Evolutionary conservation across 345 rosid species (phyloP), one percentile per base, ranked within the genome.

Genomic region (Hevea brasiliensis): DNA sequence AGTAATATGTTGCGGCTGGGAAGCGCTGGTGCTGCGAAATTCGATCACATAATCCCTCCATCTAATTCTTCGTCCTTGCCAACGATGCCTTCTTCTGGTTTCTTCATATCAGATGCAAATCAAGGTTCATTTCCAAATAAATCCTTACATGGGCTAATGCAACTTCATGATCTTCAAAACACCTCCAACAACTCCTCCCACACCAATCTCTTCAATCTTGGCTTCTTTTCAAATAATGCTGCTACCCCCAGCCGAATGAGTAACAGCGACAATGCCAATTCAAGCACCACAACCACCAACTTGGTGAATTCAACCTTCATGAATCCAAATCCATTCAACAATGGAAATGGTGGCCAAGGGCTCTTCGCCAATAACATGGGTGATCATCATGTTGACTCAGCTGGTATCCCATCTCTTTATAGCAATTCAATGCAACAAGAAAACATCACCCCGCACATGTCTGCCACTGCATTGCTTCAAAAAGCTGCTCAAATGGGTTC

Each of bases 401-500:
- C 60, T 7, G 41, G 48, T 1, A 35, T 74, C 4, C 35, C 71
- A 23, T 29, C 71, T 21, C 48, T 66, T 27, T 74, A 27, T 35
- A 58, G 21, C 27, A 45, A 23, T 14, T 66, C 77, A 55, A 14
- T 74, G 29, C 77, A 74, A n/a, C 61, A 73, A 63, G 62, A 41
- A 8, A 66, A 29, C 44, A 66, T 48, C 15, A 58, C 57, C n/a
- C 72, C 77, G 2, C 61, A 67, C n/a, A 67, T 67, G 77, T 74
- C 77, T 15, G 77, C 77, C 1, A 74, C 77, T 3, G 77, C 72
- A 21, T 50, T 74, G 67, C 77, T 74, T 60, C 77, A 74, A 67
- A 74, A 74, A 59, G 77, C 77, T 6, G 77, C 77, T 74, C 77
- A 67, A 32, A 74, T 74, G 72, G 77, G 77, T 7, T 74, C 77